Evolutionary conservation across 345 rosid species (phyloP).

Genomic region (Gynandropsis gynandra): DNA sequence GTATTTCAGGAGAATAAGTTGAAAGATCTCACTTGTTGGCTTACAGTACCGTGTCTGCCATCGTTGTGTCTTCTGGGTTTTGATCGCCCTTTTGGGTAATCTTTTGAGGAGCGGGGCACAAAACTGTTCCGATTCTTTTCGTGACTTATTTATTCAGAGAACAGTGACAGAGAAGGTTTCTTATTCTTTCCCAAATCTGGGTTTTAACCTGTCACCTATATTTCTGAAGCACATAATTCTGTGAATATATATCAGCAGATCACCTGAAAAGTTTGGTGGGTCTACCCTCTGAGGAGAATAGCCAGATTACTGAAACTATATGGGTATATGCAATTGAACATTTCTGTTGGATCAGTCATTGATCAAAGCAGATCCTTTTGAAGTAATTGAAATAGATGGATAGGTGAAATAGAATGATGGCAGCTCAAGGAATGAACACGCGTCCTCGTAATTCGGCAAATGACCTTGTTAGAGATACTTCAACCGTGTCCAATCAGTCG

Average conservation of each 20-base stretch:
- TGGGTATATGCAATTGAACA: background rate
- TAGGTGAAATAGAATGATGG: conserved; percentile 14
- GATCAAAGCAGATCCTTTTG: conserved; percentile 10
- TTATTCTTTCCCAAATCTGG: background rate
- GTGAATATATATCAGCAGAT: background rate
- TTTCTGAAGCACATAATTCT: background rate
- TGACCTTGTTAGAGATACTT: conserved; percentile 27
- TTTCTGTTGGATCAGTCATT: conserved; percentile 9
- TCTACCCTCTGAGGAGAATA: background rate
- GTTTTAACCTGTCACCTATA: background rate
- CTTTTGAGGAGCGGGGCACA: background rate
- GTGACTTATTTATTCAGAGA: background rate
- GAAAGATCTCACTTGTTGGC: too few species aligned
- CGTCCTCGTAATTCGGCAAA: conserved; percentile 7
- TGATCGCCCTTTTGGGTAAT: too few species aligned
- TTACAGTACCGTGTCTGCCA: too few species aligned
- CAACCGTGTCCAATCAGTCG: conserved; percentile 30
- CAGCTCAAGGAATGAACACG: conserved; percentile 13
- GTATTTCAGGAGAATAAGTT: too few species aligned
- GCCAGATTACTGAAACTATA: background rate
- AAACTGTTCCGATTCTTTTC: conserved; percentile 11
- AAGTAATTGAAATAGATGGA: background rate
- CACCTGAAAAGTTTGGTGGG: background rate
- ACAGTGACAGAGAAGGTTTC: background rate
- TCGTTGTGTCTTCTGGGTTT: too few species aligned